Evolutionary conservation across 2,329 filamentous ascomycete species (phyloP), one percentile per base, ranked within the genome.

Genomic region (Aspergillus sp.): DNA sequence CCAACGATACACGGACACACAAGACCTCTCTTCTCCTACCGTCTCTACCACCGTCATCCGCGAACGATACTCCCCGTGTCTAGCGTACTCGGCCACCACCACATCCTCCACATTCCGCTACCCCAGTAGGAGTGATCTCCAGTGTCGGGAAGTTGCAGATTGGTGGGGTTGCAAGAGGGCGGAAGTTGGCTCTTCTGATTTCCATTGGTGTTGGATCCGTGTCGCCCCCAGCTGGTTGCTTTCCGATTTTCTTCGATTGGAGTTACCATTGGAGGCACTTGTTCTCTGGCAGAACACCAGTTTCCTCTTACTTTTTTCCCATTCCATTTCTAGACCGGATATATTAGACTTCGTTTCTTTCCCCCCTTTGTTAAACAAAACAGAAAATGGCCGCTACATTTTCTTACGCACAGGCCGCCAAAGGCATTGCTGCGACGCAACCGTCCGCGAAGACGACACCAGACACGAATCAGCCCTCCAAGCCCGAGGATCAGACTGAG

Each of bases 391-490:
- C 71, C 58, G 65, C 74, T 56, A 79, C 83, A 32, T 96, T 96
- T 71, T 96, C 93, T 54, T 97, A 97, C 74, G 93, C 93, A 65
- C 91, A 96, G 81, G 93, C 93, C 68, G 93, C 93, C 54, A 94
- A 94, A 73, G 90, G 92, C 66, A 82, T 87, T 64, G 76, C 82
- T 51, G 67, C 79, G 47, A 72, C 76, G 54, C 64, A 74, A 51
- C 68, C 72, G 43, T 65, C 75, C 24, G 74, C 72, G 62, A 80
- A 80, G 65, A 48, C 64, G 19, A 56, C 56, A 30, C 56, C 67
- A 56, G 67, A 69, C 22, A 60, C 63, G 42, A 63, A 60, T 48
- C 67, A 62, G 46, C 56, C 64, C 17, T 58, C 65, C 40, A 65
- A 67, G 45, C 54, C 61, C 17, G 66, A 68, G 41, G 67, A 71